Base-by-base conservation (phyloP, 768 basidiomycete species). In the Suillus lakei region DNA sequence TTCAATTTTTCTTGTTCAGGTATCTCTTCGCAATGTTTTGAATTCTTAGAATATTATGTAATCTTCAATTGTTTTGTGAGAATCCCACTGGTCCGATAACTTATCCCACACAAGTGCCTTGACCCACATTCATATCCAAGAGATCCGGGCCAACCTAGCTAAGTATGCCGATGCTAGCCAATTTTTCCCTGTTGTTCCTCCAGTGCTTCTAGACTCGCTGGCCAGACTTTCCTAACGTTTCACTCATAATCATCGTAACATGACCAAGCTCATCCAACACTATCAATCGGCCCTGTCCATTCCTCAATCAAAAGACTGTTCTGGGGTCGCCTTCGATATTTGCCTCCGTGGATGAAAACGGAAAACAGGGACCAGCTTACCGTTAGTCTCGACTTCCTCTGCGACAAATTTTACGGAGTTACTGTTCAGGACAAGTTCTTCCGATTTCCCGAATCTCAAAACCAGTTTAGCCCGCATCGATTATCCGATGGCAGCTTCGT, bases 251-350 rank as follows among this genome's bases (percentile, higher is more conserved):
- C 18, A 18, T 30, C 26, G 2, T 16, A 53, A 30, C 18, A 30
- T 5, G 18, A 53, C 9, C 16, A 53, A 21, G 28, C 51, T 53
- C 9, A 30, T 30, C 16, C 8, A 51, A 8, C 16, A 28, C 16
- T 51, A 10, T 53, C 28, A 21, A 53, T 28, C 16, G 26, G 7
- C 28, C 16, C 50, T 51, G 18, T 51, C 50, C 28, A 8, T 50
- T 28, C 48, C 26, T 51, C 50, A 28, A 51, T 50, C 48, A 50
- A 28, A 50, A 50, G 50, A 18, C 28, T 51, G 51, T 55, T 55
- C 56, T 28, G 9, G 34, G n/a, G 38, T 58, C 16, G 12, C 10
- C 18, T 26, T 48, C 48, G 26, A 18, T 21, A 8, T 18, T 28
- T 12, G 3, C 30, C 34, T 13, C 34, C 54, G 54, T 28, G 23